phyloP scores from a whole-genome alignment of 2,329 filamentous ascomycete genomes.

The Diaporthe ampelina region DNA sequence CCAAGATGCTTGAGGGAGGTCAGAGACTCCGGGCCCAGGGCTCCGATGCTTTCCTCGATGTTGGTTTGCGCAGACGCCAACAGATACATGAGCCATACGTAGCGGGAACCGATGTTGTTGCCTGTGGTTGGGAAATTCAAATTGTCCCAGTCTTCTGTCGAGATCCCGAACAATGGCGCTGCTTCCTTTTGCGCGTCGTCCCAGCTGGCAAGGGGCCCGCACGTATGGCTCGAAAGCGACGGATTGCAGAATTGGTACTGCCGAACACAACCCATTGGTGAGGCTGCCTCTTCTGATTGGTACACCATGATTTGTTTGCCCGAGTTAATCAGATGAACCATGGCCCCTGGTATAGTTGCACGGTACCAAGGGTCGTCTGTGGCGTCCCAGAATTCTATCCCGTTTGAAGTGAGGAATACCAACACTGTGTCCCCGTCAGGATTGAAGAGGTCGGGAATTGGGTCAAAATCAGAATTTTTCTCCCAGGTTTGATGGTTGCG shows the following conservation, averaged over 20 bases:
- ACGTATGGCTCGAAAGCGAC: not conserved
- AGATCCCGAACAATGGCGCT: not conserved
- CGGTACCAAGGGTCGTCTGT: slow-evolving; percentile 38
- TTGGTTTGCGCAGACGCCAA: not conserved
- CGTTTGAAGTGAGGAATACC: slow-evolving; percentile 29
- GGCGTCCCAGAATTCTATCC: not conserved
- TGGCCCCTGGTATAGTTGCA: not conserved
- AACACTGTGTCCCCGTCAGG: slow-evolving; percentile 22
- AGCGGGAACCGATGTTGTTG: not conserved
- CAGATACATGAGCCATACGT: rapidly evolving
- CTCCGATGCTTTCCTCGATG: too few relatives aligned
- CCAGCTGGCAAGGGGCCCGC: slow-evolving; percentile 7
- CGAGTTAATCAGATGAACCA: too few relatives aligned
- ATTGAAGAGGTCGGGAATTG: slow-evolving; percentile 9
- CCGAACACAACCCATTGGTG: slow-evolving; percentile 34
- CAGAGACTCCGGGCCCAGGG: not conserved
- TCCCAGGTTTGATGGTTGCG: too few relatives aligned
- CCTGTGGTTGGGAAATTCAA: rapidly evolving
- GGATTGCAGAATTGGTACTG: slow-evolving; percentile 40
- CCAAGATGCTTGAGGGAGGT: not conserved
- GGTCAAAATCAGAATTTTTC: not conserved
- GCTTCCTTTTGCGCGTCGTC: not conserved
- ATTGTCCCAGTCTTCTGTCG: rapidly evolving
- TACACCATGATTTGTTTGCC: too few relatives aligned
- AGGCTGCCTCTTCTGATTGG: slow-evolving; percentile 34